Evolutionary conservation across 495 filamentous ascomycete genomes (phyloP).

Genomic region (Penicillium paradoxum): DNA sequence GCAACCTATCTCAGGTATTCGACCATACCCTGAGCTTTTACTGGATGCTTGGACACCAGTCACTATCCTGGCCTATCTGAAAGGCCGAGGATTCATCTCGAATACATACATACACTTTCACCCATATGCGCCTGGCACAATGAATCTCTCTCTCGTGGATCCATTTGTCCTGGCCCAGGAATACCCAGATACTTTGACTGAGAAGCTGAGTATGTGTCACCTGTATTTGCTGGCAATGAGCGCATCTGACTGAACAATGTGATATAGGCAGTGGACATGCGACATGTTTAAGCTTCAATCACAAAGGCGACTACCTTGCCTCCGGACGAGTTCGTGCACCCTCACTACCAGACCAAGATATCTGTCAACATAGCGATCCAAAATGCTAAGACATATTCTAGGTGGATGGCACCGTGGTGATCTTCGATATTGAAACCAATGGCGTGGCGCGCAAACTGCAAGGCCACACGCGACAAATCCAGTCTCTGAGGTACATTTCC

Average conservation of each 20-base stretch:
- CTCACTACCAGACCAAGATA: neutral
- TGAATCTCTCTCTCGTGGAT: constrained; percentile 78
- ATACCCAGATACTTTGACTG: constrained; percentile 83
- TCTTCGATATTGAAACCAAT: constrained; percentile 96
- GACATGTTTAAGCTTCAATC: constrained; percentile 79
- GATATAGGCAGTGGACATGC: constrained; percentile 56
- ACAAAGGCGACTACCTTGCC: constrained; percentile 87
- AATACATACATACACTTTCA: neutral
- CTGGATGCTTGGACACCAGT: constrained; percentile 29
- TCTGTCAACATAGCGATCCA: neutral
- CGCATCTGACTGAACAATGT: neutral
- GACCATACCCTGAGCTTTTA: neutral
- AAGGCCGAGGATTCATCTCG: constrained; percentile 20
- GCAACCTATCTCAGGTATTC: neutral
- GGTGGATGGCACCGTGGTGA: constrained; percentile 85
- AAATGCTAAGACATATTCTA: constrained; percentile 22
- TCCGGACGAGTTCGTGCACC: constrained; percentile 66
- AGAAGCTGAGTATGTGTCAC: constrained; percentile 64
- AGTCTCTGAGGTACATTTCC: constrained; percentile 59
- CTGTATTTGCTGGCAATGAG: neutral
- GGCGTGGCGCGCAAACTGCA: constrained; percentile 88
- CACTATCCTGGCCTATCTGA: constrained; percentile 26
- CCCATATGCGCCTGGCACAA: constrained; percentile 26
- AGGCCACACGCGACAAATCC: constrained; percentile 86
- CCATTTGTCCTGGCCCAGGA: constrained; percentile 88